Conservation (phyloP, 2,329 filamentous ascomycete genomes). For the Curvularia verruculosa region DNA sequence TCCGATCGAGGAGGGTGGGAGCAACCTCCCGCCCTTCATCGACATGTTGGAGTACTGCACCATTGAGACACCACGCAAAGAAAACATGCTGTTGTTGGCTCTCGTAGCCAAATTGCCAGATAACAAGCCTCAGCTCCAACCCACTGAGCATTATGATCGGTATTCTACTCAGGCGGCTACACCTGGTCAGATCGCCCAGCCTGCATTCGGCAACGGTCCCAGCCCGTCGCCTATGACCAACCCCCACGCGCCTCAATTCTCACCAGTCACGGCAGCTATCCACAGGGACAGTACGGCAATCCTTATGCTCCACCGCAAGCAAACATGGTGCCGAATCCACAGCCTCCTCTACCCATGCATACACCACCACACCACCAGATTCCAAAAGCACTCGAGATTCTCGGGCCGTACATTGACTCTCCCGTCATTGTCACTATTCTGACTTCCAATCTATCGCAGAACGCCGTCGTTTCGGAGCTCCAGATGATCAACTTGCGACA, state of each 20-base stretch:
- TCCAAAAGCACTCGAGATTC: slow-evolving; percentile 49
- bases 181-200: slow-evolving; percentile 21
- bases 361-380: slow-evolving; percentile 38
- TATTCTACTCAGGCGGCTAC: slow-evolving; percentile 25
- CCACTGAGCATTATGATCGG: slow-evolving; percentile 35
- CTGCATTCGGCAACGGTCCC: slow-evolving; percentile 32
- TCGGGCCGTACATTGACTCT: slow-evolving; percentile 52
- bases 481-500: slow-evolving; percentile 77
- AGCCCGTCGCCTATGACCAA: slow-evolving; percentile 39
- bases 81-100: slow-evolving; percentile 80
- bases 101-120: slow-evolving; percentile 70
- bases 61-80: slow-evolving; percentile 72
- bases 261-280: slow-evolving; percentile 38
- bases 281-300: slow-evolving; percentile 32
- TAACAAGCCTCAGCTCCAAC: slow-evolving; percentile 37
- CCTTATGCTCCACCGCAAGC: slow-evolving; percentile 25
- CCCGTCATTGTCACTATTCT: slow-evolving; percentile 52
- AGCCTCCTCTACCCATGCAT: slow-evolving; percentile 18
- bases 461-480: slow-evolving; percentile 48
- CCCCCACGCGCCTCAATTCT: slow-evolving; percentile 44
- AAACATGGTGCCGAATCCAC: slow-evolving; percentile 12
- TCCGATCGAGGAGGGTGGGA: slow-evolving; percentile 75
- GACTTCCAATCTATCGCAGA: slow-evolving; percentile 30
- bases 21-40: slow-evolving; percentile 79
- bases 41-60: slow-evolving; percentile 85